phyloP scores from a whole-genome alignment of 2,329 filamentous ascomycete genomes.

The Nothomitra cinnamomea region DNA sequence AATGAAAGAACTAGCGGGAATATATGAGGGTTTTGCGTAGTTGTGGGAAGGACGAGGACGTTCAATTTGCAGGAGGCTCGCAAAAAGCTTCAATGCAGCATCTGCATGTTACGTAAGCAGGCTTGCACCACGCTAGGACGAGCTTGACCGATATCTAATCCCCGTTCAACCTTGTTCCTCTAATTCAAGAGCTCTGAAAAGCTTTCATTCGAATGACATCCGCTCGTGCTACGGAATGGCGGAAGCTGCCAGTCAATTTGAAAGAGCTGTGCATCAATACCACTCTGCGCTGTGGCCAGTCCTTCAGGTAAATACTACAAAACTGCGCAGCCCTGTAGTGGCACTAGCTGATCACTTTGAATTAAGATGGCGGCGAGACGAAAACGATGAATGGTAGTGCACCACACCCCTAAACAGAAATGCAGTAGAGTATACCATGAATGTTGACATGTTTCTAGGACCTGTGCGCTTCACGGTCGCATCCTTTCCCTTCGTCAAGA shows the following conservation, averaged over 20 bases:
- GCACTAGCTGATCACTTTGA: conserved; percentile 2
- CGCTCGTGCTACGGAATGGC: conserved; percentile 56
- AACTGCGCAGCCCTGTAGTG: background rate
- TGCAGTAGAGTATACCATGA: background rate
- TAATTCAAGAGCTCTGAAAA: background rate
- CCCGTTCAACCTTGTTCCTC: conserved; percentile 5
- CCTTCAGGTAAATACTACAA: conserved; percentile 43
- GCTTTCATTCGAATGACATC: conserved; percentile 12
- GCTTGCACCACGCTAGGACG: no score
- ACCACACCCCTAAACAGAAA: background rate
- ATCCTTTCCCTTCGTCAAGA: conserved; percentile 79
- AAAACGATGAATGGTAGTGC: conserved; percentile 58
- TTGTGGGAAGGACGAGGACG: background rate
- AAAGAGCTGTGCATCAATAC: conserved; percentile 89
- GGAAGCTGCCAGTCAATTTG: conserved; percentile 64
- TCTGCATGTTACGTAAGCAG: background rate
- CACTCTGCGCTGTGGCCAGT: conserved; percentile 85
- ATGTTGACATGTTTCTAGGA: conserved; percentile 29
- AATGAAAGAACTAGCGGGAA: background rate
- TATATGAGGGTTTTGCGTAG: background rate
- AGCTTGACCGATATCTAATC: no score
- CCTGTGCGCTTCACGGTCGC: conserved; percentile 70
- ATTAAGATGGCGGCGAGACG: conserved; percentile 65
- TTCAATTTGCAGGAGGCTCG: background rate
- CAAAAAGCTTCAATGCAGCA: background rate